Evolutionary conservation across 2,329 filamentous ascomycete genomes (phyloP), one percentile per base, ranked within the genome.

Genomic region (Aspergillus sp.): DNA sequence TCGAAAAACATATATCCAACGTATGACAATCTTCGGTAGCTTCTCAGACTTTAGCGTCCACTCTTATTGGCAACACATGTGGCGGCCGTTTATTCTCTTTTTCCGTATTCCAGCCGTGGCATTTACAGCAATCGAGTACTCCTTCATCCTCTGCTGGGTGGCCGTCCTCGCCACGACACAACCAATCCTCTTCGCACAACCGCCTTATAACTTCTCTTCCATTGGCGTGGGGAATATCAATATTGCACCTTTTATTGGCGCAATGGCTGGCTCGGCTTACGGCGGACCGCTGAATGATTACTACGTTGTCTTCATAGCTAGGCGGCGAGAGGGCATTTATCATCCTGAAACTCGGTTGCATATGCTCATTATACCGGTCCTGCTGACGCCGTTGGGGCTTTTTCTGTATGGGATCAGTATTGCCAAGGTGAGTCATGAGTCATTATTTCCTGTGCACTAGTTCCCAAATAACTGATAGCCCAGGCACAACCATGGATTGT

Each of bases 71-170:
- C 54, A 52, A 2, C 64, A 66, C 43, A 54, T 61, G 19, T 60
- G 53, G 22, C 60, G 57, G 4, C 64, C 64, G 0, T 53, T 67
- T 10, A 32, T 61, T 4, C 53, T 63, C 6, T 48, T 71, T 2
- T 58, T 60, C 33, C 49, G 56, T 0, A 66, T 73, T 15, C 90
- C 90, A 1, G 69, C 69, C 2, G 66, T 74, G 5, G 44, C 66
- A 15, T 73, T 69, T 37, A 67, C 62, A 0, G 66, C 66, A 5
- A 39, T 74, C 0, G 62, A 68, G 20, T 72, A 70, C 20, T 70
- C 67, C 1, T 61, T 66, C 4, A 53, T 70, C 1, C 48, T 74
- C 4, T 64, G 65, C 3, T 71, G 62, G 61, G 59, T 63, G 3
- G 66, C 66, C 2, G 61, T 75, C 27, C 63, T 74, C 55, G 64